A percentile compares a stretch with the other conserved stretches of the same genome.
Conservation (phyloP, 805 yeast genomes). For the Starmerella bombicola region DNA sequence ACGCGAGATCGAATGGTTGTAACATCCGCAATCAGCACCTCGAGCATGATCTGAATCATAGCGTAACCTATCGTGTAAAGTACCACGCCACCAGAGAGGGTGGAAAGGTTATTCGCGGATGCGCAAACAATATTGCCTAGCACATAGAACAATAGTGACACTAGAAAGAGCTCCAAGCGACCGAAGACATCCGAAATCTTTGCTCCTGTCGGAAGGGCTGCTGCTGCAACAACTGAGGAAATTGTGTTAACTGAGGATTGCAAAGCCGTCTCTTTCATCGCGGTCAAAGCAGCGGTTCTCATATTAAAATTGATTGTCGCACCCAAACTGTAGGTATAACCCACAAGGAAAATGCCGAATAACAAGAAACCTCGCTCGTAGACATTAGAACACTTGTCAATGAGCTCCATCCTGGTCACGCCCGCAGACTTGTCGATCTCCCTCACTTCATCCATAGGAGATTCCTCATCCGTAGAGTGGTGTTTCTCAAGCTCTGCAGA, state of each 20-base stretch:
- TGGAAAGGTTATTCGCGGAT: constrained; percentile 44
- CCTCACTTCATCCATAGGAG: background rate
- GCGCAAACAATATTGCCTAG: constrained; percentile 55
- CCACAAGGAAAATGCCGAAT: constrained; percentile 40
- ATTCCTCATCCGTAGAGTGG: background rate
- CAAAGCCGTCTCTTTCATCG: constrained; percentile 43
- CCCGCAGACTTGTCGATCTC: constrained; percentile 30
- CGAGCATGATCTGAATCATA: constrained; percentile 46
- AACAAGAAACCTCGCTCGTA: constrained; percentile 34
- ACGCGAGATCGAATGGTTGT: constrained; percentile 63
- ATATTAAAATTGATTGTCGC: constrained; percentile 42
- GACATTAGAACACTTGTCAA: constrained; percentile 37
- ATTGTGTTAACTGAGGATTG: constrained; percentile 48
- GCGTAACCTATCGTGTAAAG: constrained; percentile 46
- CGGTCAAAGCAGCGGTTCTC: constrained; percentile 43
- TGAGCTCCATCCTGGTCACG: constrained; percentile 44
- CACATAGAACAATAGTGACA: constrained; percentile 43
- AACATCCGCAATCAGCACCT: constrained; percentile 51
- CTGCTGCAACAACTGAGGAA: constrained; percentile 47
- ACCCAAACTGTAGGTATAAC: constrained; percentile 52
- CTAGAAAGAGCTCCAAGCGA: constrained; percentile 40
- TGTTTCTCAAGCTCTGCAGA: background rate
- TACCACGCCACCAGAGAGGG: constrained; percentile 55
- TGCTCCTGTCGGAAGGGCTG: constrained; percentile 52
- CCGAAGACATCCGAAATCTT: constrained; percentile 58